Evolutionary conservation across 192 early-diverging fungal species (phyloP).

Genomic region (Mortierella claussenii): DNA sequence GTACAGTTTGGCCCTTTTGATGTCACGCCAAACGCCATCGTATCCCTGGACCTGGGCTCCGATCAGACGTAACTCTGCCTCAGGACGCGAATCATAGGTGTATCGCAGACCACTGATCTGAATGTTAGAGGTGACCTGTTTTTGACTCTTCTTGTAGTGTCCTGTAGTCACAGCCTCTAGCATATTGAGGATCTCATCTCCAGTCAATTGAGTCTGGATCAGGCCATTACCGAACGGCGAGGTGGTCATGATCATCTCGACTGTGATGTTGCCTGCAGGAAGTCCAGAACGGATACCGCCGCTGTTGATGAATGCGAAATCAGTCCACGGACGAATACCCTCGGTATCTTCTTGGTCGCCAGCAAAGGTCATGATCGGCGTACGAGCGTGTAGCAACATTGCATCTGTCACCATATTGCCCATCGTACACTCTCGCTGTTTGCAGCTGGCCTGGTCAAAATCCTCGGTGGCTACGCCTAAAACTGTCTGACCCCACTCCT

Average conservation of each 20-base stretch:
- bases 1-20: constrained; percentile 52
- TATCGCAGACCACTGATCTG: constrained; percentile 72
- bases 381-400: constrained; percentile 56
- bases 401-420: constrained; percentile 76
- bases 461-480: constrained; percentile 55
- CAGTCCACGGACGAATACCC: constrained; percentile 34
- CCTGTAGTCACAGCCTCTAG: constrained; percentile 60
- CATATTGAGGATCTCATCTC: constrained; percentile 61
- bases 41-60: constrained; percentile 27
- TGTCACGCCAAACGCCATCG: constrained; percentile 57
- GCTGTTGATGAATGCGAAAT: constrained; percentile 68
- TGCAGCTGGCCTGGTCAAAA: constrained; percentile 57
- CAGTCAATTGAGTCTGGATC: constrained; percentile 58
- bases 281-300: constrained; percentile 72
- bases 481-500: constrained; percentile 52
- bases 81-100: constrained; percentile 37
- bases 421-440: constrained; percentile 65
- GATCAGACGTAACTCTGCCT: constrained; percentile 8
- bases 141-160: constrained; percentile 34
- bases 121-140: constrained; percentile 60
- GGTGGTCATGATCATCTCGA: constrained; percentile 64
- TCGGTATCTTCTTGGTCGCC: background rate
- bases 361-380: constrained; percentile 4
- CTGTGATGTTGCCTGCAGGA: constrained; percentile 63
- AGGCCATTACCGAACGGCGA: constrained; percentile 76